Percentiles rank a stretch among this genome's conserved stretches.
Conservation (phyloP, 257 asterid species). For the Solanum corneliomulleri region DNA sequence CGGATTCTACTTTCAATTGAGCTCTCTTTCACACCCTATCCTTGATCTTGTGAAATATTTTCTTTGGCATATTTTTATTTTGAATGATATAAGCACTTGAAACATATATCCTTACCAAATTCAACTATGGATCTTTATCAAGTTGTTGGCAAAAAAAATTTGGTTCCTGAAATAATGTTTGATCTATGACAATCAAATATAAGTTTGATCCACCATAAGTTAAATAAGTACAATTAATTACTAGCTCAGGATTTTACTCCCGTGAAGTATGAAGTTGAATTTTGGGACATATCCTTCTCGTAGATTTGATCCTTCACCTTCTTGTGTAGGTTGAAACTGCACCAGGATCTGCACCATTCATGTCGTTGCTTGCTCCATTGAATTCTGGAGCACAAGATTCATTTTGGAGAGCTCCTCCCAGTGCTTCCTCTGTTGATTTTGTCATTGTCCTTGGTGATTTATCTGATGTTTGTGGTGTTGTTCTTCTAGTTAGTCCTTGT, state of each 20-base stretch:
- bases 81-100: background rate
- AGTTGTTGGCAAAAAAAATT: background rate
- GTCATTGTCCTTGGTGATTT: constrained; percentile 64
- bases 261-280: background rate
- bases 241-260: background rate
- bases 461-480: constrained; percentile 87
- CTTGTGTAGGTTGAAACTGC: constrained; percentile 75
- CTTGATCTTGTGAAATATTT: background rate
- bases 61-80: background rate
- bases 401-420: constrained; percentile 87
- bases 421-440: constrained; percentile 65
- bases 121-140: background rate
- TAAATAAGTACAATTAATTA: background rate
- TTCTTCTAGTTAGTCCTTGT: constrained; percentile 81
- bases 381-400: constrained; percentile 55
- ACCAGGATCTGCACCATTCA: constrained; percentile 72
- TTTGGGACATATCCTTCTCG: background rate
- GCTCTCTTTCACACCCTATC: background rate
- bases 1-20: background rate
- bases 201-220: background rate
- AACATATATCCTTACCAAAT: background rate
- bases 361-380: constrained; percentile 74
- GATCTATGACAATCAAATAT: background rate
- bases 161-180: background rate
- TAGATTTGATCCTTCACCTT: background rate